Percentiles rank a stretch among this genome's conserved stretches.
Evolutionary conservation across 371 early-diverging fungal genomes (phyloP).

Genomic region (Mucor velutinosus): DNA sequence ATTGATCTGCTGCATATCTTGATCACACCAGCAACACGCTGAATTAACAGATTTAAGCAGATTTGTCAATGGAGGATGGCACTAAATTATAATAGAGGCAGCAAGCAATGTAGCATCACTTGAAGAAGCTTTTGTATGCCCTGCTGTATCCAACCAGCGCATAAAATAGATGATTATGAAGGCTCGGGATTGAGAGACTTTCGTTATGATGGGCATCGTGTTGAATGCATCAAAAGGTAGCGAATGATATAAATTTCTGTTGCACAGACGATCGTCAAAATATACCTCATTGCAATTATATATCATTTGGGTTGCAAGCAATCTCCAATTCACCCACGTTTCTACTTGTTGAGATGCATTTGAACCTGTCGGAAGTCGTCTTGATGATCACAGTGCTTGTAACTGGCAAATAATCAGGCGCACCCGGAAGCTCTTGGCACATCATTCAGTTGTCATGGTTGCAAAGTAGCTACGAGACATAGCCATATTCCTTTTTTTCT

Average conservation of each 20-base stretch:
- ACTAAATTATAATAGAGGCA: background rate
- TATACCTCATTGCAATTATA: background rate
- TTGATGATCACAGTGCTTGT: background rate
- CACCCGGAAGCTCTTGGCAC: background rate
- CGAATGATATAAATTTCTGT: background rate
- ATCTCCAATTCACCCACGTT: background rate
- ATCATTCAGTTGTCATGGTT: background rate
- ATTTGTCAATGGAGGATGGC: background rate
- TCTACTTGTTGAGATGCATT: background rate
- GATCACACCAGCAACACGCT: background rate
- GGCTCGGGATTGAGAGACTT: too few species aligned
- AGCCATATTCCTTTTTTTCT: too few species aligned
- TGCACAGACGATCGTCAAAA: background rate
- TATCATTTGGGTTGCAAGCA: too few species aligned
- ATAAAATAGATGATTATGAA: too few species aligned
- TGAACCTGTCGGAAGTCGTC: background rate
- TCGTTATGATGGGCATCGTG: background rate
- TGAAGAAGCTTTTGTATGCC: too few species aligned
- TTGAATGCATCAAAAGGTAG: background rate
- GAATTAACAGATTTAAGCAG: background rate
- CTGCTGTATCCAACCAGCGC: too few species aligned
- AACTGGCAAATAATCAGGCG: background rate
- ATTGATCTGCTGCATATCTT: background rate
- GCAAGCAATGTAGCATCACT: too few species aligned
- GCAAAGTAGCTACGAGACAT: too few species aligned